Evolutionary conservation across 345 rosid genomes (phyloP), one percentile per base, ranked within the genome.

Genomic region (Aquilaria yunnanensis): DNA sequence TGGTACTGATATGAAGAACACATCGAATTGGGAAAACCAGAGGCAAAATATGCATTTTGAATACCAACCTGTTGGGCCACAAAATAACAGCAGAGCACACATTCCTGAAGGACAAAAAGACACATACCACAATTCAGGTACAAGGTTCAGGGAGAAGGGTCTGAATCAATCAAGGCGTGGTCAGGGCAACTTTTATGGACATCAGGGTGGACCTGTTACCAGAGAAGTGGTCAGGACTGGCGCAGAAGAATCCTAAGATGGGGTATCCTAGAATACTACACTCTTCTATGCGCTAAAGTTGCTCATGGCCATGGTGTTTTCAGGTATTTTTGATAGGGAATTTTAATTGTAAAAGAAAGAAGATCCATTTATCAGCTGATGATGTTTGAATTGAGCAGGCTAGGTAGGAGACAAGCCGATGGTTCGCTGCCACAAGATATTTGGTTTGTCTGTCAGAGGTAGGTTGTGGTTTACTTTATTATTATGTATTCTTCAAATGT

Each of bases 51-150:
- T 79, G 13, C 89, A 86, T 67, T 90, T 71, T 10, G 93, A 88
- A 66, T 94, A 86, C 75, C 96, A 86, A 73, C 97, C 93, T 46
- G 88, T 88, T 72, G 90, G 86, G 63, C 71, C 77, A 50, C 72
- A 75, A 57, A 68, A 72, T 54, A 43, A 59, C 37, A 76, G 68
- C 32, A 81, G 67, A 75, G 65, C 76, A 47, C 69, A 70, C 56
- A 67, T 62, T 52, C 53, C 63, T 43, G 95, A 84, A 69, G 82
- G 82, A 62, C 12, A 53, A 34, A 82, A 77, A 75, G 96, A 83
- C 51, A 76, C 70, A 60, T 76, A 70, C 60, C 85, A 78, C 71
- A 73, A 74, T 66, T 72, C 79, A 9, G 82, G 81, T 41, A 56
- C 77, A 58, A 81, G 82, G 78, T 80, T 70, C 74, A 83, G 77